These are phyloP conservation scores for Houttuynia cordata DNA, from an alignment of 164 flowering plant species.

Conservation along the genomic window DNA sequence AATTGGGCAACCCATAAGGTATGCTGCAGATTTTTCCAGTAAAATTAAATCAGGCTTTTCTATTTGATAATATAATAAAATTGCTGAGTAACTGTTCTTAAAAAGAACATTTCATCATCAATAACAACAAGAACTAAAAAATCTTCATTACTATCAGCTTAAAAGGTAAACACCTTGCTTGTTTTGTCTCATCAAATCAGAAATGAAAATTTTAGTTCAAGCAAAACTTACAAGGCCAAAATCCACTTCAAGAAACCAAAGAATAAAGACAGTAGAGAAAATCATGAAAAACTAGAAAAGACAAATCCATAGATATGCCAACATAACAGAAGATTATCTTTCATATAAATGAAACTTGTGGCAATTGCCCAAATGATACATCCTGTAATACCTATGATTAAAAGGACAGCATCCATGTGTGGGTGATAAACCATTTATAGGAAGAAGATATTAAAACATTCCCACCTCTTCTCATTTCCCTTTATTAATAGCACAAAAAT, in stretches of 20 bases:
- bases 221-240: not conserved
- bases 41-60: not conserved
- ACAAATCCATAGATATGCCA: not conserved
- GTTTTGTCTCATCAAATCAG: not conserved
- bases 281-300: not conserved
- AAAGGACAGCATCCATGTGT: not conserved
- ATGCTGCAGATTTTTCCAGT: slow-evolving; percentile 40
- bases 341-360: not conserved
- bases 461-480: not conserved
- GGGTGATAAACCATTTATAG: not conserved
- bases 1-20: slow-evolving; percentile 94
- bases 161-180: not conserved
- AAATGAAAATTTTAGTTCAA: not conserved
- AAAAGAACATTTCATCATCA: not conserved
- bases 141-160: not conserved
- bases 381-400: not conserved
- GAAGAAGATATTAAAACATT: not conserved
- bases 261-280: too few relatives aligned
- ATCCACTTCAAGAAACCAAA: not conserved
- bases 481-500: too few relatives aligned
- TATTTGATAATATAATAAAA: too few relatives aligned
- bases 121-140: not conserved
- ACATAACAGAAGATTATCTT: not conserved
- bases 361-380: not conserved
- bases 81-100: not conserved